Evolutionary conservation across 2,329 filamentous ascomycete genomes (phyloP).

Genomic region (Cryphonectria radicalis): DNA sequence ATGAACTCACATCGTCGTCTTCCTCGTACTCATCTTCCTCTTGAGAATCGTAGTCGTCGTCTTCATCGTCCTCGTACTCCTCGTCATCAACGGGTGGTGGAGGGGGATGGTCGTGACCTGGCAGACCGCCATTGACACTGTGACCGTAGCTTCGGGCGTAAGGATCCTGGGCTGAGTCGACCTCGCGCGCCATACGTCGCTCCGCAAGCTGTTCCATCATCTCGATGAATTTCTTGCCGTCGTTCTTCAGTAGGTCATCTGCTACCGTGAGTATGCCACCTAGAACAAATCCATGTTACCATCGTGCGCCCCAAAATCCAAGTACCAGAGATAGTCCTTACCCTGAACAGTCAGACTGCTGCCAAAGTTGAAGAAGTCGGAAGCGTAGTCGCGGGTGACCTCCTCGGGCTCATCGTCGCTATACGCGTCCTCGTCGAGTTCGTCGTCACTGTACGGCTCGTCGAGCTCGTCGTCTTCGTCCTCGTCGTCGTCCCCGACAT

Average conservation of each 20-base stretch:
- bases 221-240: constrained; percentile 99
- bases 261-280: constrained; percentile 98
- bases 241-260: constrained; percentile 97
- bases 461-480: constrained; percentile 60
- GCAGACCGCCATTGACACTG: constrained; percentile 61
- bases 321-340: constrained; percentile 45
- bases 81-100: constrained; percentile 72
- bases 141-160: constrained; percentile 28
- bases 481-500: constrained; percentile 61
- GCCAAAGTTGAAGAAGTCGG: constrained; percentile 96
- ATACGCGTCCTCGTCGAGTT: constrained; percentile 68
- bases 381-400: constrained; percentile 64
- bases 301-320: constrained; percentile 36
- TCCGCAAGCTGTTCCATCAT: constrained; percentile 99
- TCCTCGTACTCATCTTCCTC: constrained; percentile 71
- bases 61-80: constrained; percentile 49
- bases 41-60: constrained; percentile 65
- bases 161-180: constrained; percentile 72
- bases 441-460: constrained; percentile 65
- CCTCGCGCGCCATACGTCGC: constrained; percentile 94
- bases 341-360: constrained; percentile 94
- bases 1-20: constrained; percentile 61
- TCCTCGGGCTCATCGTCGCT: constrained; percentile 63
- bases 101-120: constrained; percentile 73
- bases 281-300: constrained; percentile 46